These are phyloP conservation scores for Starmera quercuum DNA, from an alignment of 805 yeast genomes.

Conservation along the genomic window DNA sequence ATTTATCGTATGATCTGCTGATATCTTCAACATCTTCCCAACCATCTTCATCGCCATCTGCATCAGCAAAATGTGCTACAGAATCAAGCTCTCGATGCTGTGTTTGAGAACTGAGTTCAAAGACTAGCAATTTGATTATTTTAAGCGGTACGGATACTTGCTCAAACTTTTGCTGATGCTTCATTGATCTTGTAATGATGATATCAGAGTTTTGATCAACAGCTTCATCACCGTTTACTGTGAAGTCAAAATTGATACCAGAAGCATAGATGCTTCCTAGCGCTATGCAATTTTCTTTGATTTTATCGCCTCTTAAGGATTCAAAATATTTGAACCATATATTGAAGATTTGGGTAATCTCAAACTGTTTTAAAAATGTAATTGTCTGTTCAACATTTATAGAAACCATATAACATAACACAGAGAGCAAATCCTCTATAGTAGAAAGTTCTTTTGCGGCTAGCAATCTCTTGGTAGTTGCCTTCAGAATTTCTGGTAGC, in stretches of 20 bases:
- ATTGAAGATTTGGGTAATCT: conserved; percentile 48
- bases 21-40: conserved; percentile 77
- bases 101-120: conserved; percentile 56
- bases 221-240: conserved; percentile 73
- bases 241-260: conserved; percentile 44
- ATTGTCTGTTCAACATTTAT: conserved; percentile 57
- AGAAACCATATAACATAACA: conserved; percentile 65
- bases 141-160: conserved; percentile 63
- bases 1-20: conserved; percentile 56
- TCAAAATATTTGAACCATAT: conserved; percentile 85
- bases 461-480: conserved; percentile 61
- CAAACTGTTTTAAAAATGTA: conserved; percentile 41
- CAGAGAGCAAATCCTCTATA: conserved; percentile 67
- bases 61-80: conserved; percentile 7
- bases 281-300: conserved; percentile 60
- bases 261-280: conserved; percentile 59
- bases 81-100: conserved; percentile 23
- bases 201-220: conserved; percentile 47
- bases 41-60: conserved; percentile 24
- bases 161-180: conserved; percentile 51
- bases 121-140: conserved; percentile 60
- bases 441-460: conserved; percentile 65
- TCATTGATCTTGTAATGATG: conserved; percentile 84
- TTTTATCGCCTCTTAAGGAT: conserved; percentile 71
- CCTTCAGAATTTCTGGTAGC: conserved; percentile 53